Conservation (phyloP, 2,329 filamentous ascomycete species). For the Cladosporium sp. region DNA sequence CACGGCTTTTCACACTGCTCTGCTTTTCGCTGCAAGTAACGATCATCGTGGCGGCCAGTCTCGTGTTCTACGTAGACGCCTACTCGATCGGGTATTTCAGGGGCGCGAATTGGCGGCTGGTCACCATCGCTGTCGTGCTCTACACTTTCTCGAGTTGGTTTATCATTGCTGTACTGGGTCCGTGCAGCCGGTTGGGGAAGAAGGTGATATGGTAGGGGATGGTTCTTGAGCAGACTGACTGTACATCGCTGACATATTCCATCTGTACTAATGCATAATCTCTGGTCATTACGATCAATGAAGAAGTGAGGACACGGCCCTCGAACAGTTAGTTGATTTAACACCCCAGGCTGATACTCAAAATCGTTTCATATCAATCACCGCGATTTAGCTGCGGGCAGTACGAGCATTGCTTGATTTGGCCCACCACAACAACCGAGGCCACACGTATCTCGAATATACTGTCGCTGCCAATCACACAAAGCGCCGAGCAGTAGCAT, state of each 20-base stretch:
- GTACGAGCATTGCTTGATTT: neutral
- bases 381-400: neutral
- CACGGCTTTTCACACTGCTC: neutral
- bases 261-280: neutral
- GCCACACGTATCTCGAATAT: neutral
- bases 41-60: neutral
- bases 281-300: neutral
- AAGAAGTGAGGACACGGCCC: neutral
- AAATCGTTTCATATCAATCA: neutral
- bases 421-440: neutral
- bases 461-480: neutral
- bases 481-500: neutral
- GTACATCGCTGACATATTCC: neutral
- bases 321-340: neutral
- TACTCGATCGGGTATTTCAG: neutral
- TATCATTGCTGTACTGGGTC: neutral
- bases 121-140: neutral
- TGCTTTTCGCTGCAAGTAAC: neutral
- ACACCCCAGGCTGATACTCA: neutral
- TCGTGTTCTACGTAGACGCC: slow-evolving; percentile 6
- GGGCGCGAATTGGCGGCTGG: slow-evolving; percentile 3
- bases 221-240: neutral
- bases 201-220: neutral
- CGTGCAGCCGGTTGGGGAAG: slow-evolving; percentile 6
- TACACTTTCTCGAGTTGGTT: slow-evolving; percentile 1